Evolutionary conservation across 495 filamentous ascomycete species (phyloP), one percentile per base, ranked within the genome.

Genomic region (Jackrogersella minutella): DNA sequence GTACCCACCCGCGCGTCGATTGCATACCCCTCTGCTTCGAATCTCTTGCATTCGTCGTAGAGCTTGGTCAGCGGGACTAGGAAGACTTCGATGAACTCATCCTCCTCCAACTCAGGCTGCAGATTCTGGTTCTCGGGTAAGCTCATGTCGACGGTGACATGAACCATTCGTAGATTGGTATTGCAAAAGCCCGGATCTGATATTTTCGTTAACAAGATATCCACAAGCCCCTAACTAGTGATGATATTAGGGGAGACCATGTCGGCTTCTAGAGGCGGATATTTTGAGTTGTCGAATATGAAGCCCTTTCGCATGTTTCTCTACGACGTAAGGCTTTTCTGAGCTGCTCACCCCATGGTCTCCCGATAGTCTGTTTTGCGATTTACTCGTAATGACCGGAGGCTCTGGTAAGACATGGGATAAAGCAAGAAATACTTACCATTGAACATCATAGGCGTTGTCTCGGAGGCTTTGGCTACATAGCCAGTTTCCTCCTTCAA

Each of bases 401-500:
- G 13, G 5, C 41, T n/a, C 6, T 26, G 41, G 2, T 46, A 11
- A 46, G n/a, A 21, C 2, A 26, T 2, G 19, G 7, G 9, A 22
- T 1, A 9, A 16, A 55, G 5, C 6, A 14, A 39, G 26, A 8
- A 3, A 30, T 0, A 5, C 82, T 50, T 73, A 90, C 91, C 92
- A 72, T 95, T 94, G 58, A 89, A 96, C 91, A 96, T 94, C 16
- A 96, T 76, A 26, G 89, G 86, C 57, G 88, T 91, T 7, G 85
- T 85, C 73, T 90, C 82, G 39, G 84, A 77, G 0, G 84, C 87
- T 31, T 86, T 81, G 14, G 90, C 93, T 28, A 92, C 85, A 74
- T 95, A 97, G 4, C 95, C 95, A 0, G 95, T 97, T 77, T 99
- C 95, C 76, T 99, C 95, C 66, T 87, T 92, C 61, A 99, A 81